Evolutionary conservation across 1,284 basidiomycete genomes (phyloP).

Genomic region (Boletus sp.): DNA sequence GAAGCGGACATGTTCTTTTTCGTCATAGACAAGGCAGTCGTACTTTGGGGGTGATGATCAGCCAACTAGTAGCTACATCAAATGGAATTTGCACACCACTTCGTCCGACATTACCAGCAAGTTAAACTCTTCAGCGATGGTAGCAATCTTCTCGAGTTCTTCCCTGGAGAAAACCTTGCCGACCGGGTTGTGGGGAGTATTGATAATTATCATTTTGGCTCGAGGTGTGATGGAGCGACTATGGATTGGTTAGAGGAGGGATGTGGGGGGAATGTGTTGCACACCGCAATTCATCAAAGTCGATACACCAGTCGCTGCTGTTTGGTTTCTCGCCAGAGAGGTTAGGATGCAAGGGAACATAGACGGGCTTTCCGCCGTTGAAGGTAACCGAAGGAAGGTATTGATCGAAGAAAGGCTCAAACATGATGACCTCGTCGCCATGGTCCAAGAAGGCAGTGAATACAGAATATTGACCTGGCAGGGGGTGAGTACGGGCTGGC

Average conservation of each 20-base stretch:
- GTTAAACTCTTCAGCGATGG: conserved; percentile 88
- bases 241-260: not conserved
- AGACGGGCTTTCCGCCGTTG: conserved; percentile 90
- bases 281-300: conserved; percentile 80
- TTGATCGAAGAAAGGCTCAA: conserved; percentile 98
- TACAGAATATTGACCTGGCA: conserved; percentile 79
- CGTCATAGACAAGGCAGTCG: conserved; percentile 90
- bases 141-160: conserved; percentile 84
- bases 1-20: conserved; percentile 85
- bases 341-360: conserved; percentile 92
- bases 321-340: conserved; percentile 50
- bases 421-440: conserved; percentile 97
- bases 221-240: conserved; percentile 80
- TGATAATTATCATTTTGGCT: conserved; percentile 90
- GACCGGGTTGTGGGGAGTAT: conserved; percentile 94
- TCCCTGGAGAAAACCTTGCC: conserved; percentile 89
- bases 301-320: conserved; percentile 82
- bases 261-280: conserved; percentile 15
- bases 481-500: not conserved
- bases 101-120: conserved; percentile 94
- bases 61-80: not conserved
- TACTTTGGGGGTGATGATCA: conserved; percentile 51
- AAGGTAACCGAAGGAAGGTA: conserved; percentile 90
- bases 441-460: conserved; percentile 84
- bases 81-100: conserved; percentile 63